These are phyloP conservation scores for Graphilbum fragrans DNA, from an alignment of 2,329 filamentous ascomycete genomes.

Conservation along the genomic window DNA sequence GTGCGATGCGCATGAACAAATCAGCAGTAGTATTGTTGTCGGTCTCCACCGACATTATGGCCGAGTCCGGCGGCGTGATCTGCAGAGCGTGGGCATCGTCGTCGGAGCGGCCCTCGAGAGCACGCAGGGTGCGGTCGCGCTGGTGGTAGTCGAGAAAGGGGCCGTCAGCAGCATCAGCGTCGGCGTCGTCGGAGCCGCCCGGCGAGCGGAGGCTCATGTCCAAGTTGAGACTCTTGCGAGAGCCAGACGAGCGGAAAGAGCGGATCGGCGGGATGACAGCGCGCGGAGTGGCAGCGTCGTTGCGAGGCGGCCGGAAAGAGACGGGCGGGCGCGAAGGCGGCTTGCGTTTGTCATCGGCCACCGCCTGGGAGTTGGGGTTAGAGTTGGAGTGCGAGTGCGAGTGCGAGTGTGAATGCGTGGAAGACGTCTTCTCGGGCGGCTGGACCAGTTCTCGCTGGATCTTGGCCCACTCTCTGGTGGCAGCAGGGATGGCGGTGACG, in stretches of 20 bases:
- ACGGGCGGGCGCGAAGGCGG: slow-evolving; percentile 33
- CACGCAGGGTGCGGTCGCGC: slow-evolving; percentile 37
- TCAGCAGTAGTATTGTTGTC: slow-evolving; percentile 49
- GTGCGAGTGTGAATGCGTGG: slow-evolving; percentile 10
- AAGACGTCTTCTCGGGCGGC: slow-evolving; percentile 15
- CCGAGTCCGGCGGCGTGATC: slow-evolving; percentile 28
- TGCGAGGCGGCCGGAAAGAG: slow-evolving; percentile 33
- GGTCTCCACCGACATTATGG: slow-evolving; percentile 23
- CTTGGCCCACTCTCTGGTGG: slow-evolving; percentile 21
- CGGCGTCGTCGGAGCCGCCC: slow-evolving; percentile 31
- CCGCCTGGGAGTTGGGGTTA: no score
- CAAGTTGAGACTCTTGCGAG: slow-evolving; percentile 39
- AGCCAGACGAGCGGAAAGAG: slow-evolving; percentile 42
- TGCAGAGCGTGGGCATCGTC: slow-evolving; percentile 24
- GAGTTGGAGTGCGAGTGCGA: background rate
- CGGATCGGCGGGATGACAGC: slow-evolving; percentile 39
- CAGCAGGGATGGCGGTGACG: background rate
- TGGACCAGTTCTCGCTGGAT: slow-evolving; percentile 35
- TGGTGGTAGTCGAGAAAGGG: slow-evolving; percentile 23
- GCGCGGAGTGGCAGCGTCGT: slow-evolving; percentile 16
- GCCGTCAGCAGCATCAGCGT: slow-evolving; percentile 18
- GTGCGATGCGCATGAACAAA: slow-evolving; percentile 46
- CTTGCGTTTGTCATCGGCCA: slow-evolving; percentile 36
- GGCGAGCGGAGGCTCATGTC: slow-evolving; percentile 36
- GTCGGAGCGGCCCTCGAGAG: slow-evolving; percentile 33